A percentile compares a stretch with the other conserved stretches of the same genome.
Conservation (phyloP, 192 early-diverging fungal genomes). For the Nowakowskiella sp. region DNA sequence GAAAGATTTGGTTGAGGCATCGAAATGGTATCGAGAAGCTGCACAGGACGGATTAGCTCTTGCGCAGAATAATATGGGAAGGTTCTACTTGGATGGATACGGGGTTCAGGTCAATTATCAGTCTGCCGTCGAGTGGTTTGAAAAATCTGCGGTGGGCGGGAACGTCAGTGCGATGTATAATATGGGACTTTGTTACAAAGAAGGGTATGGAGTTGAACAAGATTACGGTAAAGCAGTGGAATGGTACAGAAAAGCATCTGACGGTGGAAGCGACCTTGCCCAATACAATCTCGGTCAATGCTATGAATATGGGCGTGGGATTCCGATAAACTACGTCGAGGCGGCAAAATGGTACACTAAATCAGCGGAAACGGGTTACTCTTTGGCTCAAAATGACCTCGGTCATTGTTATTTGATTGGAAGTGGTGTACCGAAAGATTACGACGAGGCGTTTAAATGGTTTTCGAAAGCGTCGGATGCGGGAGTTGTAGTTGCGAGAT, state of each 20-base stretch:
- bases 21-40: constrained; percentile 10
- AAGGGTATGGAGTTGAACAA: constrained; percentile 15
- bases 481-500: too few relatives aligned
- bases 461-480: constrained; percentile 9
- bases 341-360: constrained; percentile 25
- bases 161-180: constrained; percentile 24
- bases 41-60: constrained; percentile 10
- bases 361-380: constrained; percentile 18
- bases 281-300: constrained; percentile 22
- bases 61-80: constrained; percentile 1
- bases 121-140: constrained; percentile 12
- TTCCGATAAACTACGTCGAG: constrained; percentile 13
- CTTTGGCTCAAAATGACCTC: constrained; percentile 21
- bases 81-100: constrained; percentile 2
- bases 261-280: constrained; percentile 12
- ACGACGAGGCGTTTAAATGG: constrained; percentile 18
- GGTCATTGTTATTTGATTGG: constrained; percentile 38
- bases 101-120: not conserved
- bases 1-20: constrained; percentile 9
- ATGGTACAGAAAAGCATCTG: constrained; percentile 16
- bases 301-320: constrained; percentile 18
- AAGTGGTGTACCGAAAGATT: constrained; percentile 31
- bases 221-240: constrained; percentile 8
- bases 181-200: constrained; percentile 12
- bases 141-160: constrained; percentile 10